phyloP scores from a whole-genome alignment of 305 asterid genomes.

The Lippia alba region DNA sequence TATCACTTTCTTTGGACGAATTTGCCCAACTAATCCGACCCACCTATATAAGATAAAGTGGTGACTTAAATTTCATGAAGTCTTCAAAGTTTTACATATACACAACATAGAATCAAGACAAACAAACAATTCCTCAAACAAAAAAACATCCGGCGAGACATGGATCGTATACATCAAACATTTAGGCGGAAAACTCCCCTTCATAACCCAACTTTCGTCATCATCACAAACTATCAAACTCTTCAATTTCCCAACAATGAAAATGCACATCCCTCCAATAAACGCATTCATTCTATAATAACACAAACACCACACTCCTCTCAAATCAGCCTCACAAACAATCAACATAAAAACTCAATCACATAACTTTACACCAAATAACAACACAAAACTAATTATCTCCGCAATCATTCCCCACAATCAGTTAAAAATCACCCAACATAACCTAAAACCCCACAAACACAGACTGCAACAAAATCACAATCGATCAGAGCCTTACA shows the following conservation, averaged over 20 bases:
- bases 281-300: not conserved
- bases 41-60: constrained; percentile 46
- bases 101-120: not conserved
- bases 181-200: not conserved
- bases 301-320: not conserved
- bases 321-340: not conserved
- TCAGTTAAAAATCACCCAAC: not conserved
- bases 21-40: constrained; percentile 61
- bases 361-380: not conserved
- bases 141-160: not conserved
- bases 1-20: constrained; percentile 64
- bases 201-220: not conserved
- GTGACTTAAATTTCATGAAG: not conserved
- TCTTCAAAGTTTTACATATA: too few species aligned
- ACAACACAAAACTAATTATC: not conserved
- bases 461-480: not conserved
- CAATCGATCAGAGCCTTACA: constrained; percentile 36
- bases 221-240: not conserved
- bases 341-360: not conserved
- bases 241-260: not conserved
- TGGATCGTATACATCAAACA: too few species aligned
- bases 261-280: not conserved
- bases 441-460: not conserved
- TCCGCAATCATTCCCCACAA: not conserved
- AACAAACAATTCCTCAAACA: not conserved